phyloP scores from a whole-genome alignment of 2,329 filamentous ascomycete genomes.

The Nothomitra cinnamomea region DNA sequence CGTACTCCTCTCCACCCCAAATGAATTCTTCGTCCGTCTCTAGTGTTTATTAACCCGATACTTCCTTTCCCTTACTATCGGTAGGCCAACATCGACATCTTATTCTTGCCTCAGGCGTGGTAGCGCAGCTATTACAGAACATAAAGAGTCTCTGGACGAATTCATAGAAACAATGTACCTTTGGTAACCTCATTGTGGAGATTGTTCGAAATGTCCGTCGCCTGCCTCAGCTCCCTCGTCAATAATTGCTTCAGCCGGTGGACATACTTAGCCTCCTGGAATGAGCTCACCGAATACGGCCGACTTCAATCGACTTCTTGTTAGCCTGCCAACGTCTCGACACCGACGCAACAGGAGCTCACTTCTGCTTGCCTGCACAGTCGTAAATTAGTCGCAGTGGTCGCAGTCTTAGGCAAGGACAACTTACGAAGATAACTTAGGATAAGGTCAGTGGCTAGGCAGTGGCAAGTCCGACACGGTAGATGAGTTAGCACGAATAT shows the following conservation, averaged over 20 bases:
- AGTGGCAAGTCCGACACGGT: background rate
- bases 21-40: no score
- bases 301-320: constrained; percentile 21
- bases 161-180: constrained; percentile 17
- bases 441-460: constrained; percentile 25
- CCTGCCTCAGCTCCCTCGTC: constrained; percentile 14
- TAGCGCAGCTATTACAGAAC: constrained; percentile 6
- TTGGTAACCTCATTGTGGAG: constrained; percentile 44
- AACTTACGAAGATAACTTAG: constrained; percentile 33
- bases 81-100: no score
- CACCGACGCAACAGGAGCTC: constrained; percentile 7
- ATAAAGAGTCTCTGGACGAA: background rate
- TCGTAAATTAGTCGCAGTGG: background rate
- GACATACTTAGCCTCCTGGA: background rate
- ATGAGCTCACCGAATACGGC: constrained; percentile 31
- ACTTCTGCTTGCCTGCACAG: constrained; percentile 32
- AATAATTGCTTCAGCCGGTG: background rate
- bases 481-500: constrained; percentile 1
- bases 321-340: background rate
- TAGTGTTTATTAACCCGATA: no score
- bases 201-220: constrained; percentile 42
- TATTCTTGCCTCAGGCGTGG: no score
- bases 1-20: background rate
- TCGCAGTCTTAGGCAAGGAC: background rate
- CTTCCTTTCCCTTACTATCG: no score